Evolutionary conservation across 805 yeast genomes (phyloP), one percentile per base, ranked within the genome.

Genomic region (Cyberlindnera xishuangbannaensis): DNA sequence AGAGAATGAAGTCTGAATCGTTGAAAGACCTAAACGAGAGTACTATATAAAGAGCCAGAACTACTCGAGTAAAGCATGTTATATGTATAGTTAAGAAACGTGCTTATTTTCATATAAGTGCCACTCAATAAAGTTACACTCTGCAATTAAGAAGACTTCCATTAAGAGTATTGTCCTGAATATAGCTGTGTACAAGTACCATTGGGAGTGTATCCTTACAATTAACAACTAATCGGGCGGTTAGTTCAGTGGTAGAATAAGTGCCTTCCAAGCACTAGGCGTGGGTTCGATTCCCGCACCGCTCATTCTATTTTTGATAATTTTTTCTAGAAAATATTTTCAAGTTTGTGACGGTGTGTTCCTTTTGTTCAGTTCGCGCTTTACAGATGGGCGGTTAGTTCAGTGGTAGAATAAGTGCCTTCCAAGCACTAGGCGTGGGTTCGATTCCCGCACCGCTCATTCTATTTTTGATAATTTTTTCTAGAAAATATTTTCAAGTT

Each of bases 211-310:
- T n/a, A n/a, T n/a, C n/a, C n/a, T 19, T 19, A 8, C 22, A 19
- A 19, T 19, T 19, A 25, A n/a, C n/a, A n/a, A n/a, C n/a, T n/a
- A 20, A 12, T 20, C 27, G 84, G 84, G 77, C 76, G 79, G 78
- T 77, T 78, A 77, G 86, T 78, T 83, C 78, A 79, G 81, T 78
- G 86, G 86, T 75, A 79, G 77, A 83, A 79, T 79, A 70, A 74
- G 76, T 74, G 84, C 86, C 85, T 79, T 79, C 86, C 86, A 79
- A 79, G 86, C 84, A 76, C 78, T 78, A 69, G 85, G 75, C 84
- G 76, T 67, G 86, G 85, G 86, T 79, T 79, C 86, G 85, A 79
- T 78, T 79, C 86, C 83, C 86, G 81, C 76, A 77, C 78, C 79
- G 76, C 78, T 78, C 85, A 76, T 27, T 39, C 37, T 40, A 48